Base-by-base conservation (phyloP, 371 early-diverging fungal genomes). In the Mucor racemosus region DNA sequence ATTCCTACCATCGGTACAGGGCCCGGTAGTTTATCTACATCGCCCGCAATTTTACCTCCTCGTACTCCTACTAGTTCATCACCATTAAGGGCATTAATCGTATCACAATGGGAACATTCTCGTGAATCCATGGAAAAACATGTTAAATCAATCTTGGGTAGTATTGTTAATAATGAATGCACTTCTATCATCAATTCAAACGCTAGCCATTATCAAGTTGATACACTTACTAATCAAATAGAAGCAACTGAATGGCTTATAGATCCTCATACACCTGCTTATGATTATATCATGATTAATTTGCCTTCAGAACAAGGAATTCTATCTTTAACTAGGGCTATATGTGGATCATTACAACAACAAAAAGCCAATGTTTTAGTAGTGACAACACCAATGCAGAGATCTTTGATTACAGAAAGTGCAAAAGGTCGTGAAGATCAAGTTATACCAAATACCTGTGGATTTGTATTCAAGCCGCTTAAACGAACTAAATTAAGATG, bases 401-500 rank as follows among this genome's bases (percentile, higher is more conserved):
- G 88, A 2, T 82, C 85, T 0, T 64, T 77, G 4, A 80, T 88
- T 34, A 84, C 83, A 65, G 88, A 85, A 34, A 75, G 68, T 8
- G 80, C 84, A 10, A 76, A 77, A 39, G 78, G 76, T 0, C 59
- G 60, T 4, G 77, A 77, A 38, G 62, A 69, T 2, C 71, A 67
- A 13, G 56, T 73, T n/a, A 69, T 85, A 15, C 84, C 85, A 0
- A 39, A 68, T 7, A 76, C 71, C 15, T 81, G 83, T 50, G 85
- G 85, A 13, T 88, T 86, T 78, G 84, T 88, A 2, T 88, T 88
- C 67, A 88, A 88, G 48, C 88, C 88, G 0, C 39, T 88, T 62
- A 86, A 84, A 42, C 78, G 84, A 58, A 77, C 79, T 39, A 88
- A 86, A 64, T 60, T 88, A 5, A 71, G 81, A 36, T 80, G 84